A percentile compares a stretch with the other conserved stretches of the same genome.
phyloP scores from a whole-genome alignment of 2,329 filamentous ascomycete genomes.

The Leptographium radiaticola region DNA sequence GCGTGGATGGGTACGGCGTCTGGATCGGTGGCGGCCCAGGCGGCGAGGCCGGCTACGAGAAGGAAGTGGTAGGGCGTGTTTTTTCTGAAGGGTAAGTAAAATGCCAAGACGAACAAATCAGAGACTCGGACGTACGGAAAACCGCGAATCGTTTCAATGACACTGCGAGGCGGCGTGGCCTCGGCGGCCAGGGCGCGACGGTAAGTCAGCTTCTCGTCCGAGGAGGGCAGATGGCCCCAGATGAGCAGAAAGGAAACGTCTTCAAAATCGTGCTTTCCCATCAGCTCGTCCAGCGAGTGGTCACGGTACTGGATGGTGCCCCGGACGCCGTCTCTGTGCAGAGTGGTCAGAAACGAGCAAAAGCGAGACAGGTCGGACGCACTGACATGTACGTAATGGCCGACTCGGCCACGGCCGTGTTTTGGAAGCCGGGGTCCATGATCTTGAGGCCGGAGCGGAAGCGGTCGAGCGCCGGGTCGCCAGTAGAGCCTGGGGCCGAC shows the following conservation, averaged over 20 bases:
- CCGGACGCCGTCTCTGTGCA: slow-evolving; percentile 28
- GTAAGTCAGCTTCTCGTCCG: slow-evolving; percentile 27
- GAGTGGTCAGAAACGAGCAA: not conserved
- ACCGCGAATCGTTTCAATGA: not conserved
- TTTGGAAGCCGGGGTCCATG: slow-evolving; percentile 39
- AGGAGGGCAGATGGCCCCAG: slow-evolving; percentile 35
- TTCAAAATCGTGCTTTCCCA: slow-evolving; percentile 33
- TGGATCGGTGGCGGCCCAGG: slow-evolving; percentile 25
- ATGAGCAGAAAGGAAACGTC: slow-evolving; percentile 37
- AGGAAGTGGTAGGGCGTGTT: not conserved
- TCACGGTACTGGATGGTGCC: slow-evolving; percentile 38
- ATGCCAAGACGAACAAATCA: not conserved
- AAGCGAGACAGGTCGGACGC: too few relatives aligned
- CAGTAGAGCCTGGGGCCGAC: slow-evolving; percentile 18
- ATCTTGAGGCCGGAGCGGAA: slow-evolving; percentile 34
- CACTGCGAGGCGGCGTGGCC: not conserved
- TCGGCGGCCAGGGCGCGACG: slow-evolving; percentile 24
- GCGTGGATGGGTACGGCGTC: not conserved
- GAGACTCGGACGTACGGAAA: not conserved
- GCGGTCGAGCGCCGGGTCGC: slow-evolving; percentile 30
- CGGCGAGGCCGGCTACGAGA: slow-evolving; percentile 16
- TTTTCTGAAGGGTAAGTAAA: not conserved
- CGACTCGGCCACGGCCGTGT: slow-evolving; percentile 35
- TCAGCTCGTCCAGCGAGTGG: slow-evolving; percentile 37
- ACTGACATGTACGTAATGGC: slow-evolving; percentile 35